Evolutionary conservation across 208 protist genomes (phyloP), one percentile per base, ranked within the genome.

Genomic region (Leishmania lainsoni): DNA sequence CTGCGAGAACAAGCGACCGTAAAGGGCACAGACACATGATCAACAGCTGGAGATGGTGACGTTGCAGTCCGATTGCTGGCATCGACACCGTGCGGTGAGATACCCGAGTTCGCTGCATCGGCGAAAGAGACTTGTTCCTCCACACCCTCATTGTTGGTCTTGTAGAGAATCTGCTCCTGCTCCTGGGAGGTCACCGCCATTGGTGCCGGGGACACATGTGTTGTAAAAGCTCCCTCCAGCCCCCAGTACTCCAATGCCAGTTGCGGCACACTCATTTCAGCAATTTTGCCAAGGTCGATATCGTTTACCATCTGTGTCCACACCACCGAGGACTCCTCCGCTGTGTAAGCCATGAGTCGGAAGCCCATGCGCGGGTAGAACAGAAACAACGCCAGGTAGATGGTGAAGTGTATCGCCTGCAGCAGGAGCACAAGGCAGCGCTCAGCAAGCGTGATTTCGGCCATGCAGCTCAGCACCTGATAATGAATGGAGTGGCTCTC

Each of bases 231-330:
- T 1, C 76, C 74, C 66, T 86, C 71, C 54, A 96, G 79, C 1
- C 93, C 86, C 93, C 93, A 96, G 85, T 93, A 94, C 6, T 86
- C 79, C 51, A 93, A 52, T 22, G 93, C 93, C 26, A 89, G 74
- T 17, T 78, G 81, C 20, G 93, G 91, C 58, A 93, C 82, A 6
- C 54, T 75, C 20, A 78, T 82, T 42, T 91, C 89, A 35, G 76
- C 83, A 45, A 96, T 86, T 76, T 94, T 96, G 58, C 91, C 91
- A 10, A 96, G 77, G 72, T 93, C 93, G 42, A 93, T 79, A 81
- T 96, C 93, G 84, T 96, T 96, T 52, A 94, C 88, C 91, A 96
- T 94, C 81, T 96, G 93, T 70, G 93, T 96, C 91, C 90, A 94
- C 83, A 96, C 89, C 4, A 96, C 93, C 63, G 90, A 88, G 61